phyloP scores from a whole-genome alignment of 495 filamentous ascomycete genomes.

The Penicillium canescens region DNA sequence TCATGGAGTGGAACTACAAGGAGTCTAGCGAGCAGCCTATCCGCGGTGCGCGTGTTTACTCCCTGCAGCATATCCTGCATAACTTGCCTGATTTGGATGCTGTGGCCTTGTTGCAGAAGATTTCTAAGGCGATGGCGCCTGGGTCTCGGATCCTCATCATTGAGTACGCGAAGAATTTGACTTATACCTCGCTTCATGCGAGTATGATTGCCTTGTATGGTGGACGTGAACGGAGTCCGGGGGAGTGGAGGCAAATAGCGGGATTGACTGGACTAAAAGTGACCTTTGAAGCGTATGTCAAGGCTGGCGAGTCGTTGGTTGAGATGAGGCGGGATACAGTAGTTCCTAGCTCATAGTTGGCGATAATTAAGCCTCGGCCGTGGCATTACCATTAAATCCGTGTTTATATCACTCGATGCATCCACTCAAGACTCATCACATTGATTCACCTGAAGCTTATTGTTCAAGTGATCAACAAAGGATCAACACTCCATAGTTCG shows the following conservation, averaged over 20 bases:
- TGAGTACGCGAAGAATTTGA: slow-evolving; percentile 36
- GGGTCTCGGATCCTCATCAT: slow-evolving; percentile 49
- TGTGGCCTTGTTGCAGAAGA: slow-evolving; percentile 38
- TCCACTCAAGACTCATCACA: not conserved
- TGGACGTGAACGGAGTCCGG: slow-evolving; percentile 31
- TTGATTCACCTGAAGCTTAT: no score
- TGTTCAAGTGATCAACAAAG: no score
- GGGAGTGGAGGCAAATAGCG: slow-evolving; percentile 37
- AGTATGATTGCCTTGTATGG: slow-evolving; percentile 40
- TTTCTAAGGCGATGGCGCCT: slow-evolving; percentile 43
- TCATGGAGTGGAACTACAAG: slow-evolving; percentile 41
- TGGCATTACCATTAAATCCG: not conserved
- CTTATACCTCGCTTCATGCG: slow-evolving; percentile 32
- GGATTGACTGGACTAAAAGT: slow-evolving; percentile 30
- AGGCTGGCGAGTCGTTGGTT: slow-evolving; percentile 34
- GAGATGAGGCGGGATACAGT: slow-evolving; percentile 36
- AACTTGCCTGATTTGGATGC: slow-evolving; percentile 43
- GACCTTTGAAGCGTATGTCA: slow-evolving; percentile 36
- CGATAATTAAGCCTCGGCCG: no score
- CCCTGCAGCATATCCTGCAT: slow-evolving; percentile 44
- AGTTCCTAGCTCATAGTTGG: not conserved
- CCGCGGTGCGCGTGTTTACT: slow-evolving; percentile 42
- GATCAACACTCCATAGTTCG: no score
- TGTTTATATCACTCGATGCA: not conserved
- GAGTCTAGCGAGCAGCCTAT: slow-evolving; percentile 32